Percentiles rank a stretch among this genome's conserved stretches.
Evolutionary conservation across 75 land plant genomes (phyloP).

Genomic region (Pinus albicaulis): DNA sequence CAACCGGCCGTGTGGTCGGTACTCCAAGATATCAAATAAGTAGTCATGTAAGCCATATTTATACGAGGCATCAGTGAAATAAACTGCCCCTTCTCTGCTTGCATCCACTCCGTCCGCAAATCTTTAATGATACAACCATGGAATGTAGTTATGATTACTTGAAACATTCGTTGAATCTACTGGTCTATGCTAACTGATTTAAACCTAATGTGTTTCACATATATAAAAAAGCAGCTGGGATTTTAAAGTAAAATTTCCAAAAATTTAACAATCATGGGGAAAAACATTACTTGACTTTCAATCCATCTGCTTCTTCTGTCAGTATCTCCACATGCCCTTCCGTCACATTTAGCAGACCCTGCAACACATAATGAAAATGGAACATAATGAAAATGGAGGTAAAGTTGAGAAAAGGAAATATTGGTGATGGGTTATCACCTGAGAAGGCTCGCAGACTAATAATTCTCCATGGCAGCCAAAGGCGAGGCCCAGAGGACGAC

Average conservation of each 20-base stretch:
- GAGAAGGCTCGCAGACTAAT: conserved; percentile 53
- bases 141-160: no score
- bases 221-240: no score
- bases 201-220: no score
- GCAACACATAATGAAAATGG: background rate
- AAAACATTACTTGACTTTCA: conserved; percentile 21
- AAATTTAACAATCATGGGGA: no score
- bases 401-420: background rate
- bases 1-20: conserved; percentile 60
- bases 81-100: conserved; percentile 54
- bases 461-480: conserved; percentile 34
- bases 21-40: conserved; percentile 30
- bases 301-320: conserved; percentile 62
- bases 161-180: no score
- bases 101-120: conserved; percentile 27
- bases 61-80: conserved; percentile 75
- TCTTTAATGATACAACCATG: no score
- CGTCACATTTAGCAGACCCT: conserved; percentile 67
- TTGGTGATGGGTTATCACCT: conserved; percentile 9
- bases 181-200: no score
- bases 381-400: no score
- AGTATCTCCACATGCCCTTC: conserved; percentile 30
- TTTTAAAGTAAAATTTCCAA: no score
- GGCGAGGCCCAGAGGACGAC: conserved; percentile 73
- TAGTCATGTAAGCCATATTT: conserved; percentile 27